Base-by-base conservation (phyloP, 495 filamentous ascomycete genomes). In the Podospora pseudocomata region DNA sequence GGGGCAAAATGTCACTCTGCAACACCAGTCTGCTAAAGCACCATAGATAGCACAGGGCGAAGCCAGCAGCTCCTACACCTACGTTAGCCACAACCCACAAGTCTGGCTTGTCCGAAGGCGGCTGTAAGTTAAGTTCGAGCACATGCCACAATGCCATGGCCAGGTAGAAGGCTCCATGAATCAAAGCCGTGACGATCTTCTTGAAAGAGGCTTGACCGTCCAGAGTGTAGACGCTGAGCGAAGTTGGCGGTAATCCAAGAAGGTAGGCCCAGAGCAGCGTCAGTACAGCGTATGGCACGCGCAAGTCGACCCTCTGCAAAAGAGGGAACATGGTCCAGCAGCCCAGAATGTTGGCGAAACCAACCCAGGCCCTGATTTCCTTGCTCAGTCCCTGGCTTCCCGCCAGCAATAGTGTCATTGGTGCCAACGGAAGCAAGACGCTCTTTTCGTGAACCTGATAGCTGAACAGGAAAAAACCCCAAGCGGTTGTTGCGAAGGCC, bases 381-480 rank as follows among this genome's bases (percentile, higher is more conserved):
- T 89, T 90, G 64, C 86, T 86, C 28, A 98, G 81, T 0, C 93
- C 93, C 54, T 90, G 86, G 61, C 89, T 85, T 4, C 90, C 88
- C 18, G 90, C 90, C 20, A 98, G 85, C 4, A 97, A 81, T 9
- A 97, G 80, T 0, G 93, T 97, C 89, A 94, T 95, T 0, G 95
- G 95, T 68, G 97, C 86, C 27, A 98, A 82, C 3, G 95, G 95
- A 0, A 99, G 86, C 5, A 99, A 82, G 0, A 96, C 92, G 71
- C 92, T 96, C 81, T 99, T 99, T 79, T 99, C 95, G 77, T 99
- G 95, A 0, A 99, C 95, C 71, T 99, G 95, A 79, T 97, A 99
- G 64, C 91, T 94, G 78, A 93, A 97, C 13, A 99, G 80, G 78
- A 97, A 99, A 82, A 99, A 99, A 2, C 91, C 95, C 95, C 95